Base-by-base conservation (phyloP, 1,284 basidiomycete genomes). In the Phlebopus sp. region DNA sequence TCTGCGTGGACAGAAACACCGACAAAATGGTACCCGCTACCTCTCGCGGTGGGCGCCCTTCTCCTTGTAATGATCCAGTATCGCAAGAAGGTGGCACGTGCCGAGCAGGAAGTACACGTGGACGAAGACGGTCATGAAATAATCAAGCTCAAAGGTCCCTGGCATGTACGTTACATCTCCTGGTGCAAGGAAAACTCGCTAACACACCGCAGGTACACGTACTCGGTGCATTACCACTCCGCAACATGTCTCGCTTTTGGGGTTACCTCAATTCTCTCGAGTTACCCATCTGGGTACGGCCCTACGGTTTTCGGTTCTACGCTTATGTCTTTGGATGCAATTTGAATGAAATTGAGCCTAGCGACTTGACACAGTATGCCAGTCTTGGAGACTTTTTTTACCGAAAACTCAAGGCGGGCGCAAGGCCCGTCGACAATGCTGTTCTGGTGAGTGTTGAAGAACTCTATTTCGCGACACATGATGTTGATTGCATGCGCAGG, bases 321-420 rank as follows among this genome's bases (percentile, higher is more conserved):
- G 81, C 92, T 18, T 81, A 74, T 59, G 78, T 86, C 27, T 99
- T 99, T 63, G 93, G 93, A 27, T 97, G 94, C 74, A 89, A 98
- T 70, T 77, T 99, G 50, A 85, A 92, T 58, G 96, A 99, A 69
- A 87, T 94, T 35, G 90, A 94, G 42, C 80, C 70, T 0, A 68
- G 75, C 13, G 92, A 98, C 69, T 74, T 99, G 54, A 81, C 69
- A 11, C 66, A 82, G 50, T 99, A 97, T 67, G 78, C 78, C 18
- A 86, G 84, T 64, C 75, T 98, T 23, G 94, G 94, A 43, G 92
- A 91, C 37, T 99, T 99, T 72, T 99, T 99, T 73, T 96, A 97
- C 68, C 79, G 96, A 31, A 82, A 84, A 59, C 78, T 99, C 52
- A 93, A 90, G 64, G 77, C 80, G 13, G 95, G 92, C 37, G 83